Percentiles rank a stretch among this genome's conserved stretches.
phyloP scores from a whole-genome alignment of 208 protist genomes.

The Angomonas ambiguus region DNA sequence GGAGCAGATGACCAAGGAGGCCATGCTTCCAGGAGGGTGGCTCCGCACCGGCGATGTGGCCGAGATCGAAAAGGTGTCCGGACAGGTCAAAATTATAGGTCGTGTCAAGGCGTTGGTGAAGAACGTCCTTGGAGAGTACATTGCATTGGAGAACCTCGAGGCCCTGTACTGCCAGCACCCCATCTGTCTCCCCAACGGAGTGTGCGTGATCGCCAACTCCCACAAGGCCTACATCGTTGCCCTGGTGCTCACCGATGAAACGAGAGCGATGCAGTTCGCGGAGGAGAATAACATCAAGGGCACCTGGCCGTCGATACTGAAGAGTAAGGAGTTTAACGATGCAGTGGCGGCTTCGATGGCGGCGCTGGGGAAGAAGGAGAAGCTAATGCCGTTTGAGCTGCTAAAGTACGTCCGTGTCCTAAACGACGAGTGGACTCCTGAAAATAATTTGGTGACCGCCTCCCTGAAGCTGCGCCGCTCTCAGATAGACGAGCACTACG shows the following conservation, averaged over 20 bases:
- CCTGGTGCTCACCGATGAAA: constrained; percentile 59
- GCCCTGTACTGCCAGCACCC: constrained; percentile 57
- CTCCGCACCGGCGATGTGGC: constrained; percentile 90
- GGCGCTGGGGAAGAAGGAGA: constrained; percentile 36
- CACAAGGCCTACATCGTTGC: constrained; percentile 56
- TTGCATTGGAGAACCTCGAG: constrained; percentile 78
- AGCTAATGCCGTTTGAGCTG: constrained; percentile 67
- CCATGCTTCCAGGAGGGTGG: constrained; percentile 69
- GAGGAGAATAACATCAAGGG: constrained; percentile 24
- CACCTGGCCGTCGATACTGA: constrained; percentile 34
- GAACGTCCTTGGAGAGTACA: constrained; percentile 85
- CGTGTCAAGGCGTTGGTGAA: constrained; percentile 90
- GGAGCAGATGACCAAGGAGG: constrained; percentile 60
- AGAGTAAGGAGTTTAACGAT: constrained; percentile 24
- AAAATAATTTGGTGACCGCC: constrained; percentile 79
- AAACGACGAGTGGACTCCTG: constrained; percentile 79
- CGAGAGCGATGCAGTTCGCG: constrained; percentile 48
- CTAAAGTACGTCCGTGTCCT: constrained; percentile 48
- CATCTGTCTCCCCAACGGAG: constrained; percentile 47
- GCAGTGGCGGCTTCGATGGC: constrained; percentile 26
- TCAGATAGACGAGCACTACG: constrained; percentile 62
- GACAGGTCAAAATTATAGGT: constrained; percentile 62
- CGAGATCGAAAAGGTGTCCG: constrained; percentile 36
- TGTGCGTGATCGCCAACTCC: constrained; percentile 61
- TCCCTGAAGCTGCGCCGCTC: constrained; percentile 72